Base-by-base conservation (phyloP, 768 basidiomycete genomes). In the Suillus variegatus region DNA sequence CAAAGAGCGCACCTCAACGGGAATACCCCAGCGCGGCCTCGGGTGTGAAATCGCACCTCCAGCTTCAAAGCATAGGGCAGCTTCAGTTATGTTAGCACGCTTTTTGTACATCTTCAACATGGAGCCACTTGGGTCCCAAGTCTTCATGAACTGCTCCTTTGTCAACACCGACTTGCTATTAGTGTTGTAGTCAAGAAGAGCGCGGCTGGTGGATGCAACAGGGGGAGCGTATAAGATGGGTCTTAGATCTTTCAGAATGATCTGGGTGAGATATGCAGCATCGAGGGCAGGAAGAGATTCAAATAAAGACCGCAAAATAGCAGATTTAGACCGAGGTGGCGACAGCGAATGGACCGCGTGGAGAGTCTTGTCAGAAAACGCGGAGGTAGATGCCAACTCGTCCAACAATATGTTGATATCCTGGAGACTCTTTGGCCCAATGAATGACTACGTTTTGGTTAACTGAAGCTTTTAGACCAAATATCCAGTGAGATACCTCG, bases 161-260 rank as follows among this genome's bases (percentile, higher is more conserved):
- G 82, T 83, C 2, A 97, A 78, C 69, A 83, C 76, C 52, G 79
- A 76, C 66, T 88, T 81, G 16, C 90, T 81, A 25, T 81, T 78
- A 57, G 83, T 79, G 69, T 92, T 88, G 77, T 84, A 87, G 63
- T 83, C 72, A 58, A 80, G 77, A 54, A 94, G 74, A 47, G 85
- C 84, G 32, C 75, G 75, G 25, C 80, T 83, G 69, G 84, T 82
- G 25, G 75, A 79, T 40, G 77, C 57, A 7, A 74, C 80, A 16
- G 83, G 82, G 0, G 90, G 78, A 3, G 93, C 90, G 68, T 92
- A 92, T 1, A 95, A 74, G 1, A 96, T 74, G 9, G 94, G 94
- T 36, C 89, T 85, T 0, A 98, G 78, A 74, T 98, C 95, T 67
- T 91, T 92, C 43, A 97, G 84, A 65, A 98, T 91, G 67, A 97